Base-by-base conservation (phyloP, 106 monocot genomes). In the Amphibolis antarctica region DNA sequence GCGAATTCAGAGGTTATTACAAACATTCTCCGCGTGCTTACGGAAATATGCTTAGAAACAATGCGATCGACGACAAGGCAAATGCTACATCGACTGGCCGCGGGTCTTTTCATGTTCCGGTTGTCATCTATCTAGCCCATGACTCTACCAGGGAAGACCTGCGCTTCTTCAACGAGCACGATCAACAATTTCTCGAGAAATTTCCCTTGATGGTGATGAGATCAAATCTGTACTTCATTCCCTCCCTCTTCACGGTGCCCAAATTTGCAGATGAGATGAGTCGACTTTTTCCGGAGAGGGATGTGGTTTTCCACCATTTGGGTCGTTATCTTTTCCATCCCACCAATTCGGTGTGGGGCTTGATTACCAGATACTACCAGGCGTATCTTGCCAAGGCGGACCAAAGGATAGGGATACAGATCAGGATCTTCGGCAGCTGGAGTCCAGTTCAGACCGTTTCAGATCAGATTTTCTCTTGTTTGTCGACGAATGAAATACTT, bases 281-380 rank as follows among this genome's bases (percentile, higher is more conserved):
- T 20, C 54, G 51, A 25, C 50, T 96, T 13, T 96, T 96, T 56
- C 94, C 89, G 6, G 62, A 76, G 42, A 96, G 69, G 56, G 89
- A 89, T 36, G 66, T 84, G 0, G 89, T 89, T 9, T 96, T 96
- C 59, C 89, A 89, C 64, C 89, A 96, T 53, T 60, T 96, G 19
- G 82, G 82, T 3, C 79, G 89, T 5, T 90, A 89, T 42, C 48
- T 75, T 22, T 75, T 75, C 60, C 67, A 68, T 49, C 75, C 75
- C 12, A 53, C 60, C 17, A 75, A 75, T 48, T 10, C 29, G 10
- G 75, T 68, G 5, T 75, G 68, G 75, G 68, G 60, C 15, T 46
- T 75, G 60, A 62, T 75, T 58, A 68, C 60, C 12, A 62, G 61
- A 26, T 75, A 68, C 44, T 68, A 75, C 18, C 63, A 85, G 53